Conservation (phyloP, 805 yeast genomes). For the Scheffersomyces spartinae region DNA sequence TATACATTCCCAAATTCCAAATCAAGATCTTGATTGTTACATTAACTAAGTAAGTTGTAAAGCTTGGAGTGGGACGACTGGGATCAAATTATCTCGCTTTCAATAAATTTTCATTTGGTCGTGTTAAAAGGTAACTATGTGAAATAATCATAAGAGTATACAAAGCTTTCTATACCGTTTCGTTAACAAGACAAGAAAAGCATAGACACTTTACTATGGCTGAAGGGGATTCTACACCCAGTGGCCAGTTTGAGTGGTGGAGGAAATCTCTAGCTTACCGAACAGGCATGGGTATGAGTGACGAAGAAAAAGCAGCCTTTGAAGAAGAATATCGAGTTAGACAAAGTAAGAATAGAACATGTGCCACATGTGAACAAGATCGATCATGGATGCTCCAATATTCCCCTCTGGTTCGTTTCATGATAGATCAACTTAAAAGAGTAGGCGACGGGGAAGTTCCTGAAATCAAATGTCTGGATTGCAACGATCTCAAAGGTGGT, state of each 20-base stretch:
- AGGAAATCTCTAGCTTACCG: constrained; percentile 57
- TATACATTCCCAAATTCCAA: too few species aligned
- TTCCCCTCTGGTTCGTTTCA: constrained; percentile 78
- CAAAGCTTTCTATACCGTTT: too few species aligned
- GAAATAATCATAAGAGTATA: too few species aligned
- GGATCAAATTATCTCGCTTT: too few species aligned
- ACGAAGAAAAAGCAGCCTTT: constrained; percentile 40
- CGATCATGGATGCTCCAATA: constrained; percentile 70
- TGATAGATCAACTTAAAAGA: constrained; percentile 73
- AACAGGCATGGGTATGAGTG: constrained; percentile 55
- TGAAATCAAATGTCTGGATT: constrained; percentile 62
- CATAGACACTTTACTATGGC: too few species aligned
- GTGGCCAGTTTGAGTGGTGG: constrained; percentile 84
- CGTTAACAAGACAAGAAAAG: too few species aligned
- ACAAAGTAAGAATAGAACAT: constrained; percentile 41
- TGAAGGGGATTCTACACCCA: too few species aligned
- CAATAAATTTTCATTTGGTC: too few species aligned
- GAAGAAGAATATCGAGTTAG: constrained; percentile 32
- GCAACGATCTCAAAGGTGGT: constrained; percentile 76
- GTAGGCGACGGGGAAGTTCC: constrained; percentile 40
- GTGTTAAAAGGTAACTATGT: too few species aligned
- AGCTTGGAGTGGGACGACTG: too few species aligned
- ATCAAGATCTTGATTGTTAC: too few species aligned
- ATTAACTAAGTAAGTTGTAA: too few species aligned
- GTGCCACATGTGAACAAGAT: constrained; percentile 61